phyloP scores from a whole-genome alignment of 1,284 basidiomycete species.

The Tremellales sp. region DNA sequence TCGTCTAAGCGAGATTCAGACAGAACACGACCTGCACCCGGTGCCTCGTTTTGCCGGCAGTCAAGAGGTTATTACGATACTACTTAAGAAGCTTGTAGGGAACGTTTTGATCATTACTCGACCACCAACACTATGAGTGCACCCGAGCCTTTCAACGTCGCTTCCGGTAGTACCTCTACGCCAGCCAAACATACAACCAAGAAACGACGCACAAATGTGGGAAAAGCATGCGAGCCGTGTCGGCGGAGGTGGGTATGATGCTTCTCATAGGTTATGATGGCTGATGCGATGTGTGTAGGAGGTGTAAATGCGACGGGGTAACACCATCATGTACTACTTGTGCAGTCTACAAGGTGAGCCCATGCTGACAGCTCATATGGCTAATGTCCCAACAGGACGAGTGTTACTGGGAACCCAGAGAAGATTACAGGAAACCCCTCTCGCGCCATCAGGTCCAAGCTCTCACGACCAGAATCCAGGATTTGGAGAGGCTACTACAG shows the following conservation, averaged over 20 bases:
- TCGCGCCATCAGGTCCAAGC: conserved; percentile 28
- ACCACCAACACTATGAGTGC: too few relatives aligned
- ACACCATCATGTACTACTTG: conserved; percentile 21
- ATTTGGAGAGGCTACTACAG: conserved; percentile 21
- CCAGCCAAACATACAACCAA: too few relatives aligned
- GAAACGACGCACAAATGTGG: conserved; percentile 31
- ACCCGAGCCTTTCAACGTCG: too few relatives aligned
- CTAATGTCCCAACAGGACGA: conserved; percentile 31
- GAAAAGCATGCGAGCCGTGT: conserved; percentile 33
- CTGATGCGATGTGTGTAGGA: conserved; percentile 11
- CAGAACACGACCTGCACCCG: too few relatives aligned
- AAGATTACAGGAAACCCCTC: conserved; percentile 29
- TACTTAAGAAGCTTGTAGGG: too few relatives aligned
- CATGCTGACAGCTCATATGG: not conserved
- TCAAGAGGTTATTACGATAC: too few relatives aligned
- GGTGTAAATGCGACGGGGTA: conserved; percentile 26
- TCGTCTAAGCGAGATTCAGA: too few relatives aligned
- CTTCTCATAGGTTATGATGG: not conserved
- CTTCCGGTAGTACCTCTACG: too few relatives aligned
- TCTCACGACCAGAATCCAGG: conserved; percentile 23
- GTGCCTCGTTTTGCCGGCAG: too few relatives aligned
- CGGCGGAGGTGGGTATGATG: conserved; percentile 19
- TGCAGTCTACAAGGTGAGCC: conserved; percentile 11
- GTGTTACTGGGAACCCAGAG: conserved; percentile 24
- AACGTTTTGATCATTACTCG: too few relatives aligned